Evolutionary conservation across 176 grass and related monocot genomes (phyloP).

Genomic region (Puya raimondii): DNA sequence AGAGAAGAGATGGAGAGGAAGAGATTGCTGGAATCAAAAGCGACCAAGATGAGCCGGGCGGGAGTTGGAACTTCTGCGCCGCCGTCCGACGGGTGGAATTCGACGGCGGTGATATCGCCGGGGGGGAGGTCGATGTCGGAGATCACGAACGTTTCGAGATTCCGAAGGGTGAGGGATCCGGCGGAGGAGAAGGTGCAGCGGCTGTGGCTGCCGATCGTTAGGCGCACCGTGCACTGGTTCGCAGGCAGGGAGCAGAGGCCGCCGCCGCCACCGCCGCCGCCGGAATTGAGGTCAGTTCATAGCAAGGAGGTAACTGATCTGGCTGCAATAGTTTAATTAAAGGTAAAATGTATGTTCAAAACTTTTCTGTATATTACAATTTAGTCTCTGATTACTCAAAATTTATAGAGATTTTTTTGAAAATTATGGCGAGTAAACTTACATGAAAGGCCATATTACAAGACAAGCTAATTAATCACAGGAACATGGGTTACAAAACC

Average conservation of each 20-base stretch:
- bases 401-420: too few species aligned
- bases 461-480: too few species aligned
- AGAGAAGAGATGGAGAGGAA: constrained; percentile 44
- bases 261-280: not conserved
- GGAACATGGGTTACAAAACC: too few species aligned
- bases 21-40: constrained; percentile 29
- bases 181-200: constrained; percentile 36
- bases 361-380: too few species aligned
- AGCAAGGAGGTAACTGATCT: not conserved
- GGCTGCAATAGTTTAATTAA: not conserved
- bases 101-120: constrained; percentile 33
- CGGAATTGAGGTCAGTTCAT: not conserved
- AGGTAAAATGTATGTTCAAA: not conserved
- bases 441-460: too few species aligned
- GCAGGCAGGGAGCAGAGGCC: constrained; percentile 22
- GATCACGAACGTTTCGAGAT: constrained; percentile 59
- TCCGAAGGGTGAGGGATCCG: constrained; percentile 12
- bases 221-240: constrained; percentile 67
- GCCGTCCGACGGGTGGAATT: not conserved
- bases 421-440: too few species aligned
- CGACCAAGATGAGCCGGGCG: not conserved
- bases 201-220: constrained; percentile 68
- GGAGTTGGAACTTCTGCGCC: not conserved
- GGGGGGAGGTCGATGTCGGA: constrained; percentile 80
- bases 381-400: too few species aligned